Percentiles rank a stretch among this genome's conserved stretches.
These are phyloP conservation scores for Acer campestre DNA, from an alignment of 345 rosid genomes.

Conservation along the genomic window DNA sequence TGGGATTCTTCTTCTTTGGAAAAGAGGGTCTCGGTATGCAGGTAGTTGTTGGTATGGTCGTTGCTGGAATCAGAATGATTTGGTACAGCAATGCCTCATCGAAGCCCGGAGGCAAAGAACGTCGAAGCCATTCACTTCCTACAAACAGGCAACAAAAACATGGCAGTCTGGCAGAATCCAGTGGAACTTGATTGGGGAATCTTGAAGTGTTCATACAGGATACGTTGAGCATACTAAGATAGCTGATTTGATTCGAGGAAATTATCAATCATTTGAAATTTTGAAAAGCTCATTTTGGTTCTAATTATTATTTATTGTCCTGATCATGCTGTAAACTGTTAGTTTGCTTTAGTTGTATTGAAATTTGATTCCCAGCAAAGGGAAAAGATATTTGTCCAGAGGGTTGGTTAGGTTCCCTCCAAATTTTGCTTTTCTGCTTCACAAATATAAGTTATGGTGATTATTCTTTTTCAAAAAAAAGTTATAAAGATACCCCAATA, in stretches of 20 bases:
- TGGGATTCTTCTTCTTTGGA: conserved; percentile 96
- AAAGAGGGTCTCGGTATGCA: conserved; percentile 92
- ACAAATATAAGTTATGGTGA: conserved; percentile 13
- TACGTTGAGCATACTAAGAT: conserved; percentile 25
- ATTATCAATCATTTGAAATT: conserved; percentile 21
- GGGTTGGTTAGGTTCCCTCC: conserved; percentile 8
- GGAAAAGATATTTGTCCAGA: conserved; percentile 6
- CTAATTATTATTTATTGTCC: conserved; percentile 19
- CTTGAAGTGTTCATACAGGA: conserved; percentile 27
- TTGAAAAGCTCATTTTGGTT: conserved; percentile 16
- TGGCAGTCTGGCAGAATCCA: conserved; percentile 50
- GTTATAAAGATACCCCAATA: too few species aligned
- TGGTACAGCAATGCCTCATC: conserved; percentile 98
- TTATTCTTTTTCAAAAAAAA: conserved; percentile 12
- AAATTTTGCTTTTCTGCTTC: conserved; percentile 2
- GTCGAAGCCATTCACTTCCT: conserved; percentile 64
- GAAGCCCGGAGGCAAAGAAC: conserved; percentile 93
- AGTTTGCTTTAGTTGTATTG: conserved; percentile 10
- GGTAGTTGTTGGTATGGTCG: conserved; percentile 86
- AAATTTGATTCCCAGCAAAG: conserved; percentile 3
- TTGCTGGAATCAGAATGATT: conserved; percentile 88
- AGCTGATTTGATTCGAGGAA: conserved; percentile 21
- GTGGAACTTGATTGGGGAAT: conserved; percentile 48
- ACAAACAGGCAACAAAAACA: conserved; percentile 59
- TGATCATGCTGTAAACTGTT: conserved; percentile 25